Evolutionary conservation across 345 rosid genomes (phyloP).

Genomic region (Dovyalis caffra): DNA sequence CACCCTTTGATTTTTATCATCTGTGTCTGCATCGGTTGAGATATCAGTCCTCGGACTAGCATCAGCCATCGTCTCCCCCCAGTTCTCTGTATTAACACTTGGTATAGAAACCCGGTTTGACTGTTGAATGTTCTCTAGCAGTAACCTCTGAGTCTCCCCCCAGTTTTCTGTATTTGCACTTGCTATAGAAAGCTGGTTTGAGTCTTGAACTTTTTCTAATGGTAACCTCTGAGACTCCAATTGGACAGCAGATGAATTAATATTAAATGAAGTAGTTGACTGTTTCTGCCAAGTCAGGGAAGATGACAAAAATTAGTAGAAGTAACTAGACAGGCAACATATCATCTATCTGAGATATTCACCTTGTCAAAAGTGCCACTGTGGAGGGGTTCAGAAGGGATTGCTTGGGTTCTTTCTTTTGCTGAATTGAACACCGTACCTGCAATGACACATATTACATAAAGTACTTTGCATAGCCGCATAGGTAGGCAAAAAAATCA

Average conservation of each 20-base stretch:
- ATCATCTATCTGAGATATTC: constrained; percentile 4
- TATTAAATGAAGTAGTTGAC: constrained; percentile 22
- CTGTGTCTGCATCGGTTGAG: constrained; percentile 89
- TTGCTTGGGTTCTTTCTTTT: constrained; percentile 28
- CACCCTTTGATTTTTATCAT: constrained; percentile 85
- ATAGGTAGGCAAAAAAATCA: background rate
- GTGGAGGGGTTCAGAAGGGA: constrained; percentile 19
- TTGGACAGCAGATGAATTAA: constrained; percentile 21
- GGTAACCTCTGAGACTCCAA: constrained; percentile 32
- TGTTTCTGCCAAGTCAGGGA: constrained; percentile 9
- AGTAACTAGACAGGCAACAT: constrained; percentile 1
- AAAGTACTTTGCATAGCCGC: constrained; percentile 6
- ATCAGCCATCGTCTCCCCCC: constrained; percentile 79
- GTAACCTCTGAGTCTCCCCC: constrained; percentile 27
- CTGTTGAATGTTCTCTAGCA: constrained; percentile 35
- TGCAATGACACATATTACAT: constrained; percentile 19
- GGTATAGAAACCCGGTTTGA: constrained; percentile 35
- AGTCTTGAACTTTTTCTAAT: constrained; percentile 36
- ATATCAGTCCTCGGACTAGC: constrained; percentile 86
- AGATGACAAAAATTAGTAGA: background rate
- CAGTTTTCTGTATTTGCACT: constrained; percentile 43
- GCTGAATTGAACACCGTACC: constrained; percentile 28
- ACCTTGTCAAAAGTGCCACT: constrained; percentile 35
- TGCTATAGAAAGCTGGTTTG: constrained; percentile 35
- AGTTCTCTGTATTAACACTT: constrained; percentile 43